Evolutionary conservation across 192 early-diverging fungal species (phyloP), one percentile per base, ranked within the genome.

Genomic region (Helicostylum pulchrum): DNA sequence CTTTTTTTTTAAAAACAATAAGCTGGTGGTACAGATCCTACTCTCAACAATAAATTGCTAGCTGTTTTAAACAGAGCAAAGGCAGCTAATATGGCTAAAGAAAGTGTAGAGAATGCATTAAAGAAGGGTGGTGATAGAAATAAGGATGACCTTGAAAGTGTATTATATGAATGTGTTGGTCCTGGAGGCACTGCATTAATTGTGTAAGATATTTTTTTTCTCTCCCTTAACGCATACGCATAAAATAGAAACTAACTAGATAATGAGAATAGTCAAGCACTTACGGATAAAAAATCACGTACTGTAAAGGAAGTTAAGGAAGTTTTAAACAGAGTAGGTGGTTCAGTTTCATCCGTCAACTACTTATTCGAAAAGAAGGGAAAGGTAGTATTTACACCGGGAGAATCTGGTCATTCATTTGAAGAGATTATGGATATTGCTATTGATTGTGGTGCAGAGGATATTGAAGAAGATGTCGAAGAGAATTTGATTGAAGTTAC

Each of bases 281-380:
- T 74, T 15, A 88, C 86, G 3, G 76, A 86, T 61, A 91, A 90
- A 61, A 77, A 73, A 51, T 80, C 74, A 32, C 78, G 87, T 26
- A 87, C 88, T 2, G 80, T 85, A 53, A 80, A 86, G 56, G 81
- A 84, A 32, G 72, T 93, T 9, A 80, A 85, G 31, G 77, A 72
- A 58, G 67, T 78, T 21, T 80, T 93, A 23, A 85, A 72, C 51
- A 71, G 70, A 53, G 26, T 60, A 49, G 78, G 81, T 23, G 88
- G 87, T 7, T 76, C 81, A 6, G 66, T 90, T 57, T 74, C 84
- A 21, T 70, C 80, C 0, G 86, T 93, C 1, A 69, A 70, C 53
- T 93, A 85, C 73, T 72, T 90, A 63, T 93, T 93, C 77, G 72
- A 81, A 15, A 83, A 83, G 60, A 81, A 78, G 48, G 88, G 88